Base-by-base conservation (phyloP, 2,329 filamentous ascomycete genomes). In the Microcyclospora pomicola region DNA sequence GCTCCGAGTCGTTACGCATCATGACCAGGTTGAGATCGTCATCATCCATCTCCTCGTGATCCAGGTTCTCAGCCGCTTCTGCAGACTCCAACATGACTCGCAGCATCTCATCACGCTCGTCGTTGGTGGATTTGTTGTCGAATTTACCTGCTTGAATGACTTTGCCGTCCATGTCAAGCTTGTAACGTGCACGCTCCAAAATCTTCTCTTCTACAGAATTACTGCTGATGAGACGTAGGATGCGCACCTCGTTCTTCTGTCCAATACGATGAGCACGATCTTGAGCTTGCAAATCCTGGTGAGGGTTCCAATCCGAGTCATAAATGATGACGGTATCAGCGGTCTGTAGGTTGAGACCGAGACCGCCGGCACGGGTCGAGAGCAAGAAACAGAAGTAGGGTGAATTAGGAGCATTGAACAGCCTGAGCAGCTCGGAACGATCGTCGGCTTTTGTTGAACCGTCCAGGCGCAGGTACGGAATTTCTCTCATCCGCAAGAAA, bases 181-280 rank as follows among this genome's bases (percentile, higher is more conserved):
- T 98, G 73, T 82, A 98, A 49, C 94, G 82, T 2, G 91, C 91
- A 59, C 88, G 82, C 60, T 96, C 91, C 37, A 98, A 68, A 57
- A 98, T 98, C 69, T 96, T 95, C 63, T 98, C 91, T 63, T 98
- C 91, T 2, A 98, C 87, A 0, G 91, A 96, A 54, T 93, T 94
- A 9, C 86, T 92, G 48, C 82, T 95, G 61, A 98, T 96, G 33
- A 98, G 71, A 61, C 91, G 80, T 42, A 98, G 66, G 59, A 98
- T 98, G 52, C 91, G 82, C 40, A 98, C 91, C 62, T 98, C 91
- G 53, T 98, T 98, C 77, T 98, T 98, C 62, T 98, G 91, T 44
- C 91, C 91, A 49, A 98, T 98, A 81, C 91, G 88, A 77, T 98
- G 91, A 34, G 91, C 91, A 79, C 91, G 91, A 80, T 98, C 91